Evolutionary conservation across 257 asterid species (phyloP).

Genomic region (Nyctanthes arbortristis): DNA sequence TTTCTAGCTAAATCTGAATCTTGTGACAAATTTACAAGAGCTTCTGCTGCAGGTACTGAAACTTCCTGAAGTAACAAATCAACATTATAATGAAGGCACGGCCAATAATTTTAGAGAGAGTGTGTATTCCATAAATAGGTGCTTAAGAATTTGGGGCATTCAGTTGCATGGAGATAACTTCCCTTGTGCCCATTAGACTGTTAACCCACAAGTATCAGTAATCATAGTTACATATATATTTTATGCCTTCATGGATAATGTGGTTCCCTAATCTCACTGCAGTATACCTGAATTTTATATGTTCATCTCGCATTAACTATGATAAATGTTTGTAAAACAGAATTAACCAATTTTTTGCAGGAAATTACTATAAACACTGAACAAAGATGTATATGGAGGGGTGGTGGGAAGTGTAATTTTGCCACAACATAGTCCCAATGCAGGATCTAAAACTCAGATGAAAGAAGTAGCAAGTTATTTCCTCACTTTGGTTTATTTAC

Average conservation of each 20-base stretch:
- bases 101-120: neutral
- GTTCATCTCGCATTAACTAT: no score
- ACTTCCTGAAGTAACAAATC: slow-evolving; percentile 59
- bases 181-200: neutral
- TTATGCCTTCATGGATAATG: neutral
- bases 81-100: slow-evolving; percentile 17
- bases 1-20: slow-evolving; percentile 58
- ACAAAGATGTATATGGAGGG: no score
- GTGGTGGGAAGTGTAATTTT: slow-evolving; percentile 5
- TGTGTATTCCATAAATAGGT: neutral
- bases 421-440: neutral
- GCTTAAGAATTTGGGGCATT: neutral
- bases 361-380: neutral
- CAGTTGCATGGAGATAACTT: no score
- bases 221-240: neutral
- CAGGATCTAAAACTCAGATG: neutral
- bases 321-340: neutral
- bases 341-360: neutral
- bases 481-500: neutral
- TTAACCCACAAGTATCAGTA: neutral
- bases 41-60: slow-evolving; percentile 92
- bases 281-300: neutral
- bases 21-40: slow-evolving; percentile 87
- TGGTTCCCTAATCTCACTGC: neutral
- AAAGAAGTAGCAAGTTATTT: neutral